These are phyloP conservation scores for Aristolochia contorta DNA, from an alignment of 164 flowering plant species.

Conservation along the genomic window DNA sequence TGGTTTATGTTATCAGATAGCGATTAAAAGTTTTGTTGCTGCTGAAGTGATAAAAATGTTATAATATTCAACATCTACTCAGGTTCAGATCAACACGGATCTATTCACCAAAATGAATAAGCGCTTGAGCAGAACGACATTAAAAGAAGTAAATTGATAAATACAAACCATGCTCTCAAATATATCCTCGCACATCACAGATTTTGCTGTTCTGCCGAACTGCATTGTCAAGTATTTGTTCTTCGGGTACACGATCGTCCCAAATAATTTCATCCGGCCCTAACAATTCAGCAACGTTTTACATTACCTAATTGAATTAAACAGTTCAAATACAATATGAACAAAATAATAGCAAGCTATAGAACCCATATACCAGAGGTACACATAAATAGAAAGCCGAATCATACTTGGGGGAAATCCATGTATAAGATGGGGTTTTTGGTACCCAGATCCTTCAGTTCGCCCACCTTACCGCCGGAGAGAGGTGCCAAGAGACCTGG, in stretches of 20 bases:
- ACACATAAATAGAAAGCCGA: neutral
- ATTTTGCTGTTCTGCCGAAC: conserved; percentile 75
- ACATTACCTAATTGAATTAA: too few species aligned
- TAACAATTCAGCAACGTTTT: conserved; percentile 11
- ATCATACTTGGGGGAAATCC: conserved; percentile 73
- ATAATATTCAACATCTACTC: too few species aligned
- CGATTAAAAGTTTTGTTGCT: too few species aligned
- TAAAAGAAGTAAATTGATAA: too few species aligned
- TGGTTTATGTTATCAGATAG: too few species aligned
- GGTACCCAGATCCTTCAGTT: conserved; percentile 66
- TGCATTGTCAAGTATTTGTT: conserved; percentile 83
- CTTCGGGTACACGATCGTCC: conserved; percentile 80
- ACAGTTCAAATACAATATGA: too few species aligned
- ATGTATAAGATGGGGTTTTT: conserved; percentile 82
- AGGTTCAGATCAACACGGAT: too few species aligned
- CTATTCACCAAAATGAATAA: too few species aligned
- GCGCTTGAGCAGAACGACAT: too few species aligned
- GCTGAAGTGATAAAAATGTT: too few species aligned
- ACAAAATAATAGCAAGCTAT: too few species aligned
- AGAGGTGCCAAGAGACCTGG: conserved; percentile 75
- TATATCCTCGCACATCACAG: conserved; percentile 74
- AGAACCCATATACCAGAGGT: too few species aligned
- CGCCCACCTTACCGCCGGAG: conserved; percentile 81
- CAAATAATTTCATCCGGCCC: conserved; percentile 94
- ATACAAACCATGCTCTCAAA: conserved; percentile 74